Evolutionary conservation across 306 rosid species (phyloP).

Genomic region (Inga oerstediana): DNA sequence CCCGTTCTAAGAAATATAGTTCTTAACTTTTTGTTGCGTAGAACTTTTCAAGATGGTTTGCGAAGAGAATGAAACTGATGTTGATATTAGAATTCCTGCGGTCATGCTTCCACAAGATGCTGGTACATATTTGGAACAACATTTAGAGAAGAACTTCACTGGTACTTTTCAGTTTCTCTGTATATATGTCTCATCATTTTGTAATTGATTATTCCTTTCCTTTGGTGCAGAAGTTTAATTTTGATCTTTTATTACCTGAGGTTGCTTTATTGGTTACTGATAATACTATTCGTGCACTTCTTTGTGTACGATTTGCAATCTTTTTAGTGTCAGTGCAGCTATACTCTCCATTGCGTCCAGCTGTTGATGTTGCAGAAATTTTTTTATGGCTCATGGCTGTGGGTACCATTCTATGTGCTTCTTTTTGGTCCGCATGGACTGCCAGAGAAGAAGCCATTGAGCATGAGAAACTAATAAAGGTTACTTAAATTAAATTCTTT

Average conservation of each 20-base stretch:
- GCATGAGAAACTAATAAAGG: slow-evolving; percentile 86
- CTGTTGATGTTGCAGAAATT: slow-evolving; percentile 90
- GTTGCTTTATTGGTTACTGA: slow-evolving; percentile 23
- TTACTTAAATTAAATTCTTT: slow-evolving; percentile 32
- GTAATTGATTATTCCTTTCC: slow-evolving; percentile 20
- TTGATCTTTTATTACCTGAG: slow-evolving; percentile 3
- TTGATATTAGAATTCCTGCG: slow-evolving; percentile 75
- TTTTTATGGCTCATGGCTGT: slow-evolving; percentile 99
- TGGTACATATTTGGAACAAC: slow-evolving; percentile 60
- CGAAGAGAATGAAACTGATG: slow-evolving; percentile 70
- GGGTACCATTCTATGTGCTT: slow-evolving; percentile 85
- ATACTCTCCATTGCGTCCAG: slow-evolving; percentile 84
- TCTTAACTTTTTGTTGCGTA: slow-evolving; percentile 37
- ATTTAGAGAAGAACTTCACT: slow-evolving; percentile 49
- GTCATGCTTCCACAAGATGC: slow-evolving; percentile 96
- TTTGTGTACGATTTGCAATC: slow-evolving; percentile 28
- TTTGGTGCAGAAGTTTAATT: neutral
- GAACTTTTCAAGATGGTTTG: slow-evolving; percentile 99
- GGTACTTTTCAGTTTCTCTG: slow-evolving; percentile 45
- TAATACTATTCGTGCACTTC: slow-evolving; percentile 24
- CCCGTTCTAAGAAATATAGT: slow-evolving; percentile 21
- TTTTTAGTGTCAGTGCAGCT: slow-evolving; percentile 85
- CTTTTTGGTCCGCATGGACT: slow-evolving; percentile 96
- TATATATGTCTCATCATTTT: slow-evolving; percentile 30
- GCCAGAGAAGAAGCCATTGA: slow-evolving; percentile 78